Evolutionary conservation across 2,329 filamentous ascomycete genomes (phyloP).

Genomic region (Coniosporium tulheliwenetii): DNA sequence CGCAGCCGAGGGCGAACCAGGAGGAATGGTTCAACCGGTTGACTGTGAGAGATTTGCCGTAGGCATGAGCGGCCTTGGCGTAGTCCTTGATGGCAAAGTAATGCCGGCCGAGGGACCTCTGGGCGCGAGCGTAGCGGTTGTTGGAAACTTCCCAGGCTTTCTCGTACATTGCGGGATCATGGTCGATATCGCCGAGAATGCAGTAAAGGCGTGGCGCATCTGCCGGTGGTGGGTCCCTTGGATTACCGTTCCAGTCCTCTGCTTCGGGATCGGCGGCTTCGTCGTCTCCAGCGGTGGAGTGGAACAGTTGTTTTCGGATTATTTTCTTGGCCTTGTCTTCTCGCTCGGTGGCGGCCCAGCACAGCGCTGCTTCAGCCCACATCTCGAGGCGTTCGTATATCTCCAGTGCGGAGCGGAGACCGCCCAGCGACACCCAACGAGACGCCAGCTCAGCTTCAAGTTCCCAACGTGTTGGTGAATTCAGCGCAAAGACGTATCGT

Average conservation of each 20-base stretch:
- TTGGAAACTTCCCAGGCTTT: constrained; percentile 80
- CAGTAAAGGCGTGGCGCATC: constrained; percentile 83
- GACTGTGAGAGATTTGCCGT: constrained; percentile 57
- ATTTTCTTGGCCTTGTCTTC: constrained; percentile 72
- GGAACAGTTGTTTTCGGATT: constrained; percentile 64
- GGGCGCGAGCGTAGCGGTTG: constrained; percentile 67
- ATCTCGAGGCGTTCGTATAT: constrained; percentile 89
- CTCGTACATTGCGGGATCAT: constrained; percentile 58
- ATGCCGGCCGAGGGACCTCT: constrained; percentile 70
- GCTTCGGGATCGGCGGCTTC: constrained; percentile 21
- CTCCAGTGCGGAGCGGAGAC: constrained; percentile 75
- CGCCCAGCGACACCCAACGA: constrained; percentile 82
- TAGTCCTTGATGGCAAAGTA: constrained; percentile 54
- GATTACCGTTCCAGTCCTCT: constrained; percentile 48
- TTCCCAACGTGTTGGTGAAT: constrained; percentile 79
- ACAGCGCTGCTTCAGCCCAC: constrained; percentile 90
- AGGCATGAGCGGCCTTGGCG: constrained; percentile 58
- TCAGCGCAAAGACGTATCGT: constrained; percentile 69
- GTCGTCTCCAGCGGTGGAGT: constrained; percentile 34
- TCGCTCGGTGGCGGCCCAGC: constrained; percentile 61
- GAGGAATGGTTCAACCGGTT: constrained; percentile 70
- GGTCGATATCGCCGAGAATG: constrained; percentile 80
- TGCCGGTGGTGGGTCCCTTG: constrained; percentile 53
- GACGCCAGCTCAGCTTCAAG: constrained; percentile 85
- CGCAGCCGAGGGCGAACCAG: constrained; percentile 86